Percentiles rank a stretch among this genome's conserved stretches.
phyloP scores from a whole-genome alignment of 148 eudicot genomes.

The Heliamphora exappendiculata region DNA sequence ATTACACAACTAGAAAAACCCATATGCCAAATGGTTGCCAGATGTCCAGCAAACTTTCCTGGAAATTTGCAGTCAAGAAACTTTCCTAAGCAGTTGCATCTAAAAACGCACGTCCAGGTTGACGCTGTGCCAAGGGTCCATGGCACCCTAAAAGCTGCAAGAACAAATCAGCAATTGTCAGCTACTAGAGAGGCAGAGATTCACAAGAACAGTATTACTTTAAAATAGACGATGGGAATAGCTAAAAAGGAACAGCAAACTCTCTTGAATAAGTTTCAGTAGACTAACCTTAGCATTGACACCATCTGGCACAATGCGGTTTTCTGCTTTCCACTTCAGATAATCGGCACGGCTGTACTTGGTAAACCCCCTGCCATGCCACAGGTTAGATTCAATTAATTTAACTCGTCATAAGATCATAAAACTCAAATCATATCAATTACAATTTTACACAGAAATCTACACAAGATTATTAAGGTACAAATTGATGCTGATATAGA shows the following conservation, averaged over 20 bases:
- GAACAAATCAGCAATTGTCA: background rate
- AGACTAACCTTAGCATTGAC: conserved; percentile 35
- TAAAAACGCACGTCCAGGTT: conserved; percentile 44
- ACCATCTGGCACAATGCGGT: conserved; percentile 34
- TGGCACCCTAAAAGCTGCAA: conserved; percentile 47
- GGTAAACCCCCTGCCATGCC: conserved; percentile 32
- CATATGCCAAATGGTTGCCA: background rate
- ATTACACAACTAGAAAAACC: background rate
- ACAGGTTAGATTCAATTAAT: background rate
- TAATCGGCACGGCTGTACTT: conserved; percentile 40
- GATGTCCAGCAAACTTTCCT: background rate
- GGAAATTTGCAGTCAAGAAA: background rate
- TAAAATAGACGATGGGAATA: too few species aligned
- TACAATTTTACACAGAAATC: background rate
- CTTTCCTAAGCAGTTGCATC: conserved; percentile 5
- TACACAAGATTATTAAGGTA: background rate
- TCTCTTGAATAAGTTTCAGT: background rate
- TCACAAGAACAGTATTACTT: background rate
- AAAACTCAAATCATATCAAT: background rate
- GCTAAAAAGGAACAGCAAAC: background rate
- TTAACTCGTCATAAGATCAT: background rate
- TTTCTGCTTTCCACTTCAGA: conserved; percentile 27
- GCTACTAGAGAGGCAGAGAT: background rate
- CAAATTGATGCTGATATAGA: too few species aligned
- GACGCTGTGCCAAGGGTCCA: conserved; percentile 37